Conservation (phyloP, 1,284 basidiomycete species). For the Cystobasidium slooffiae region DNA sequence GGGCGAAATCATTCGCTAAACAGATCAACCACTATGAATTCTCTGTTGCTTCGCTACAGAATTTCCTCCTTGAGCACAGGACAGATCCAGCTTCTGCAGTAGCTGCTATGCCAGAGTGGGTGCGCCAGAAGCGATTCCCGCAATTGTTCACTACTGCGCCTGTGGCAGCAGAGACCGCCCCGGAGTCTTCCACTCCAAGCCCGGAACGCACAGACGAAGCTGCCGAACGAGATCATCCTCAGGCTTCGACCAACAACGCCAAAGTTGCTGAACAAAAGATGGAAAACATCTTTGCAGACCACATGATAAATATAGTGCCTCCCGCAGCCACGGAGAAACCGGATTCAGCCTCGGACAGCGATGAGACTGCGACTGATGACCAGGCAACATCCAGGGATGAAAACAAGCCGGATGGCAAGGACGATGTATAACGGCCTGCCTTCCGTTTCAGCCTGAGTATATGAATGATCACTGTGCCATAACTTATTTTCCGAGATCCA, state of each 20-base stretch:
- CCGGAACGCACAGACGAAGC: background rate
- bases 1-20: slow-evolving; percentile 66
- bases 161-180: background rate
- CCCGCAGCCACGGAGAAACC: too few species aligned
- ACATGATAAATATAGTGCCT: too few species aligned
- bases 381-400: too few species aligned
- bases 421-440: too few species aligned
- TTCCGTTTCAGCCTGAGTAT: too few species aligned
- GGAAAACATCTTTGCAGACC: too few species aligned
- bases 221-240: background rate
- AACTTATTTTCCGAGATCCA: too few species aligned
- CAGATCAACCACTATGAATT: slow-evolving; percentile 67
- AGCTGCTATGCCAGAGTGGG: slow-evolving; percentile 68
- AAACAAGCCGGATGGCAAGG: too few species aligned
- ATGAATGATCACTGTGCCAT: too few species aligned
- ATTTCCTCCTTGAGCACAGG: slow-evolving; percentile 73
- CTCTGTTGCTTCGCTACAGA: slow-evolving; percentile 74
- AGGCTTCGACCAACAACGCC: background rate
- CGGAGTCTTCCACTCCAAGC: background rate
- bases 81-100: slow-evolving; percentile 66
- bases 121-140: slow-evolving; percentile 52
- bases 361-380: too few species aligned
- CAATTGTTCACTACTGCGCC: background rate
- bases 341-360: too few species aligned
- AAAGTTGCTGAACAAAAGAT: too few species aligned